These are phyloP conservation scores for Leishmania braziliensis DNA, from an alignment of 208 protist genomes.

Conservation along the genomic window DNA sequence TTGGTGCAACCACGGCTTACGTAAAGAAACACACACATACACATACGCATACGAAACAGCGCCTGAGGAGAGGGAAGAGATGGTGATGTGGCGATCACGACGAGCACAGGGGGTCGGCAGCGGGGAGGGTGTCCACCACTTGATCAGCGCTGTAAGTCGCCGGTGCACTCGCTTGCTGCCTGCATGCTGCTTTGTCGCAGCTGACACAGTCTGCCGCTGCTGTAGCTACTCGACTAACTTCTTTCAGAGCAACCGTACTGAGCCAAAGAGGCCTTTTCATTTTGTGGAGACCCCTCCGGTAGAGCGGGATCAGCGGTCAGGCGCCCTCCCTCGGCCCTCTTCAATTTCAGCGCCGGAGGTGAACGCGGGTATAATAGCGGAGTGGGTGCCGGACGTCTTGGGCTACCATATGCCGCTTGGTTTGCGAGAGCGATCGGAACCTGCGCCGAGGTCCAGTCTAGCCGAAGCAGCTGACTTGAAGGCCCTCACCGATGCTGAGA, in stretches of 20 bases:
- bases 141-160: background rate
- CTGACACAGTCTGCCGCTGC: background rate
- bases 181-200: background rate
- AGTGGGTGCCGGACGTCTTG: constrained; percentile 29
- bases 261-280: background rate
- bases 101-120: background rate
- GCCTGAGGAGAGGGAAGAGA: background rate
- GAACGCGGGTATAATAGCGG: constrained; percentile 28
- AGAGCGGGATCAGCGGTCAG: background rate
- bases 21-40: background rate
- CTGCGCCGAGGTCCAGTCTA: background rate
- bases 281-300: background rate
- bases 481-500: background rate
- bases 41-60: background rate
- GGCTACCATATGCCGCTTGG: constrained; percentile 34
- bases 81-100: background rate
- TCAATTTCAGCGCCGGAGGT: background rate
- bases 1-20: background rate
- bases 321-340: background rate
- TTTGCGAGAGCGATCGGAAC: background rate
- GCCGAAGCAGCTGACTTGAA: background rate
- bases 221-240: background rate
- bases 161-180: background rate
- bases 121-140: background rate
- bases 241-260: too few relatives aligned